These are phyloP conservation scores for Xylaria castorea DNA, from an alignment of 495 filamentous ascomycete genomes.

Conservation along the genomic window DNA sequence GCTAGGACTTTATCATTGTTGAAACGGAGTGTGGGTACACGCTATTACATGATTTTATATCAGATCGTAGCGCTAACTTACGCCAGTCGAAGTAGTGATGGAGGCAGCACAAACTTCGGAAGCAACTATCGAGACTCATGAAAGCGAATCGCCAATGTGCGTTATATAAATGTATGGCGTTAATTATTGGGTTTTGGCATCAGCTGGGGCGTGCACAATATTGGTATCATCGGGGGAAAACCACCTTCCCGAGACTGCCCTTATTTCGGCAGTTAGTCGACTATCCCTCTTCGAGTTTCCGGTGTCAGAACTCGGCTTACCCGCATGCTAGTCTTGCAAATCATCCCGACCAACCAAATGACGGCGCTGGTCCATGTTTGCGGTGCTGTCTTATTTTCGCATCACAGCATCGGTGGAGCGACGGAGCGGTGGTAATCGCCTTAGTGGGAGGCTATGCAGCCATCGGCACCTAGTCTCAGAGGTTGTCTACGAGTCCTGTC, in stretches of 20 bases:
- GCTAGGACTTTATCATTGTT: background rate
- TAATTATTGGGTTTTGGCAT: background rate
- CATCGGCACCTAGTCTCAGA: constrained; percentile 12
- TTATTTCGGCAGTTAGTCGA: constrained; percentile 8
- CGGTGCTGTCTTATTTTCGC: constrained; percentile 7
- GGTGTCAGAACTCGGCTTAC: constrained; percentile 8
- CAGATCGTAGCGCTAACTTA: background rate
- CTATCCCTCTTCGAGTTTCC: constrained; percentile 7
- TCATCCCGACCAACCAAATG: constrained; percentile 3
- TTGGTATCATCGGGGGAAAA: background rate
- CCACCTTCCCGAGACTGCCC: background rate
- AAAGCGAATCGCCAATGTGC: background rate
- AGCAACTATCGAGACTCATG: background rate
- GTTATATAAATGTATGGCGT: background rate
- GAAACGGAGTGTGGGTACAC: background rate
- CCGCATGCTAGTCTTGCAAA: background rate
- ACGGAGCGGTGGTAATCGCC: background rate
- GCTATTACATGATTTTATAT: background rate
- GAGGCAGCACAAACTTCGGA: background rate
- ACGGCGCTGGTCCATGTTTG: background rate
- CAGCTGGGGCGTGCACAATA: background rate
- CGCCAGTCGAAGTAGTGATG: background rate
- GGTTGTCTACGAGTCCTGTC: background rate
- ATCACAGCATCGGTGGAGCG: constrained; percentile 13
- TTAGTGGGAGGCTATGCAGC: constrained; percentile 25